A percentile compares a stretch with the other conserved stretches of the same genome.
Evolutionary conservation across 2,329 filamentous ascomycete genomes (phyloP).

Genomic region (Pseudocercospora eumusae): DNA sequence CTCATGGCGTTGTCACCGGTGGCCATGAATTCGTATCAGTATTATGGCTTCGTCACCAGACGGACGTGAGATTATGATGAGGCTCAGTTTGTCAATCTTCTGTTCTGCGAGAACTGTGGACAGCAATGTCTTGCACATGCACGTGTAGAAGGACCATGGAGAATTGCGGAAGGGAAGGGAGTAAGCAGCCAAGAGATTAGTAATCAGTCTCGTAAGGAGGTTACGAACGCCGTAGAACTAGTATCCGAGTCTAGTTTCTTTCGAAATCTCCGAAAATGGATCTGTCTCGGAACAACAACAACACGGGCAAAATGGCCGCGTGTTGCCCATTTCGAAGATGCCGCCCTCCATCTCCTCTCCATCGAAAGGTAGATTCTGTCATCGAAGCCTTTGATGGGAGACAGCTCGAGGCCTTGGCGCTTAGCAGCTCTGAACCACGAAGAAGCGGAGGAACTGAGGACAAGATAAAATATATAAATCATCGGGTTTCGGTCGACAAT

Average conservation of each 20-base stretch:
- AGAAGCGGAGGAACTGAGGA: neutral
- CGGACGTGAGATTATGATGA: too few relatives aligned
- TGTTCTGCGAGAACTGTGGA: too few relatives aligned
- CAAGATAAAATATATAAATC: neutral
- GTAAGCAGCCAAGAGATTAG: neutral
- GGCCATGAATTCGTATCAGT: too few relatives aligned
- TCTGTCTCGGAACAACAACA: neutral
- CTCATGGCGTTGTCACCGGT: too few relatives aligned
- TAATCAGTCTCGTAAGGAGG: neutral
- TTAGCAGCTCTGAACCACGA: neutral
- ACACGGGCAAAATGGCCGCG: neutral
- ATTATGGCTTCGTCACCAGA: too few relatives aligned
- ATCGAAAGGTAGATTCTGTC: neutral
- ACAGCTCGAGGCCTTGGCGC: neutral
- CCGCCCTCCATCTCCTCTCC: neutral
- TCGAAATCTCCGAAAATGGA: constrained; percentile 1
- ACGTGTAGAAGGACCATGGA: too few relatives aligned
- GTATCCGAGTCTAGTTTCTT: neutral
- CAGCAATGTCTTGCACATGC: too few relatives aligned
- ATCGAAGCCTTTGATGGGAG: neutral
- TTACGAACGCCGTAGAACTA: neutral
- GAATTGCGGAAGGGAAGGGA: too few relatives aligned
- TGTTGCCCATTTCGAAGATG: neutral
- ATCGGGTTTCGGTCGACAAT: too few relatives aligned
- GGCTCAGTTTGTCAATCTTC: too few relatives aligned